phyloP scores from a whole-genome alignment of 345 rosid genomes.

The Murraya koenigii region DNA sequence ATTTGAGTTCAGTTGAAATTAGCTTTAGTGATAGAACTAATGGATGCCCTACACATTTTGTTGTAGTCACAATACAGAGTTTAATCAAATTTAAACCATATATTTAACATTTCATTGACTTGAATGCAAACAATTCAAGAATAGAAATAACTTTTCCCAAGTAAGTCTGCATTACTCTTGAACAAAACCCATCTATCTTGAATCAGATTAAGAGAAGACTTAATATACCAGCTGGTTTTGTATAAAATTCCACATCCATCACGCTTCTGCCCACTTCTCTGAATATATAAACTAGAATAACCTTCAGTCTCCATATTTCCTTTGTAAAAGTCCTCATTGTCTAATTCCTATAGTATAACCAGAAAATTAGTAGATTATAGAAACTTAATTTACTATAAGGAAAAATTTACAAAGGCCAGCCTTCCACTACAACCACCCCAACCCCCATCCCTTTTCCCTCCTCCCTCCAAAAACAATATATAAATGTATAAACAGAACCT shows the following conservation, averaged over 20 bases:
- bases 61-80: background rate
- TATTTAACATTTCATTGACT: background rate
- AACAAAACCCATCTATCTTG: background rate
- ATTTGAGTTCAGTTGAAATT: background rate
- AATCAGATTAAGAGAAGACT: background rate
- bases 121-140: background rate
- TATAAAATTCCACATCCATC: slow-evolving; percentile 94
- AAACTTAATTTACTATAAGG: background rate
- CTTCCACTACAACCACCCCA: no score
- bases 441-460: background rate
- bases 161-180: background rate
- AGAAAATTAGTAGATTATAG: background rate
- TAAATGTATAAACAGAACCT: slow-evolving; percentile 38
- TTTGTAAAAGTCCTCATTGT: slow-evolving; percentile 74
- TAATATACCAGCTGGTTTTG: slow-evolving; percentile 57
- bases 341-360: slow-evolving; percentile 62
- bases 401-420: background rate
- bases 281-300: slow-evolving; percentile 69
- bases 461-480: background rate
- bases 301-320: slow-evolving; percentile 57
- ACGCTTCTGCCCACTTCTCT: slow-evolving; percentile 82
- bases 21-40: background rate
- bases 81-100: background rate
- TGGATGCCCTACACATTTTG: background rate
- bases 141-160: background rate